A percentile compares a stretch with the other conserved stretches of the same genome.
Conservation (phyloP, 2,329 filamentous ascomycete genomes). For the Colletotrichum spinosum region DNA sequence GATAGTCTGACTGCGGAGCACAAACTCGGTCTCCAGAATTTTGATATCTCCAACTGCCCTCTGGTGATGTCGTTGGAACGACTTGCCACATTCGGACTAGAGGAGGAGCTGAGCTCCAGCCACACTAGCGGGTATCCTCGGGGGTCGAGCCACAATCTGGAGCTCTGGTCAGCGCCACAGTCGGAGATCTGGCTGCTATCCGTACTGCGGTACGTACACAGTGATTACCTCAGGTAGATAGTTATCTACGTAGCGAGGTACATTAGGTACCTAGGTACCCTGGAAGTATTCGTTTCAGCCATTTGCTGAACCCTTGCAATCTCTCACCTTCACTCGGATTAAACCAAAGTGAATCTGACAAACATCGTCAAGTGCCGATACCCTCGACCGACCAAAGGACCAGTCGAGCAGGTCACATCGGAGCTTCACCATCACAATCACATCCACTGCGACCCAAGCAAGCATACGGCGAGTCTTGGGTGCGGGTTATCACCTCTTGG, state of each 20-base stretch:
- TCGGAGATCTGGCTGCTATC: not conserved
- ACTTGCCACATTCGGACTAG: slow-evolving; percentile 37
- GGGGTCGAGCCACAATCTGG: slow-evolving; percentile 9
- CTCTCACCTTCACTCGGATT: no score
- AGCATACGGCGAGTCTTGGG: slow-evolving; percentile 1
- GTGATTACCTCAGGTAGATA: no score
- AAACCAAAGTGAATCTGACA: no score
- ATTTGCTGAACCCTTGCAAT: no score
- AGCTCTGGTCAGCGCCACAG: not conserved
- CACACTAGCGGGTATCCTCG: not conserved
- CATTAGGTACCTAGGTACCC: no score
- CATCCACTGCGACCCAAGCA: slow-evolving; percentile 3
- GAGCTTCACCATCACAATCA: not conserved
- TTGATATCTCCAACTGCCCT: slow-evolving; percentile 28
- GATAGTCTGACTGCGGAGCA: slow-evolving; percentile 22
- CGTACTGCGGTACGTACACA: not conserved
- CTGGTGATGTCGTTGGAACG: slow-evolving; percentile 34
- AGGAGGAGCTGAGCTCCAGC: slow-evolving; percentile 32
- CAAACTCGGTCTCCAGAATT: slow-evolving; percentile 24
- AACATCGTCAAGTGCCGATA: no score
- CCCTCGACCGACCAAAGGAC: no score
- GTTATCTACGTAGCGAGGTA: no score
- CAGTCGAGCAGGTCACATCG: no score
- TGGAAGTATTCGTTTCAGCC: no score
- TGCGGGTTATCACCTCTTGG: slow-evolving; percentile 1